Base-by-base conservation (phyloP, 805 yeast genomes). In the Starmerella scarabaei region DNA sequence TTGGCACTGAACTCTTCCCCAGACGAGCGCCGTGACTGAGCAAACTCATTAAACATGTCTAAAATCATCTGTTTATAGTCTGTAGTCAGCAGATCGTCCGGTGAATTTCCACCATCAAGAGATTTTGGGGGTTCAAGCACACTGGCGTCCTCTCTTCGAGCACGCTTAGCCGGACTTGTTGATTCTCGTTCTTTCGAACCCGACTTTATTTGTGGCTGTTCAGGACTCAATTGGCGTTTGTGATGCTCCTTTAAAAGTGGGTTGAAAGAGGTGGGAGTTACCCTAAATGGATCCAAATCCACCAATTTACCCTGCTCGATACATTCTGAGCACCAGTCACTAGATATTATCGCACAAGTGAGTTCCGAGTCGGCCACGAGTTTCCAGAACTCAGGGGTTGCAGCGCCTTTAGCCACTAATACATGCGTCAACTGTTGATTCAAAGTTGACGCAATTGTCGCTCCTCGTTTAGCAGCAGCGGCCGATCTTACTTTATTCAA, bases 1-100 rank as follows among this genome's bases (percentile, higher is more conserved):
- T 55, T 54, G 4, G 58, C 62, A 34, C 64, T 58, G 50, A 59
- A 69, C 20, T 52, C 53, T 18, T 66, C 66, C 3, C 67, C 65
- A 27, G 48, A 46, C 3, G 52, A 41, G 33, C 53, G 47, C 28
- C 66, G 62, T 14, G 60, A 50, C 6, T 50, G 38, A 20, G 59
- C 53, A 50, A 66, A 45, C 30, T 56, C 53, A 9, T 53, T 47
- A 24, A 68, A 58, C 4, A 53, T 43, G 3, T 53, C 51, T 9
- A 64, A 53, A 9, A 63, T 50, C 17, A 35, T 41, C 19, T 54
- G 52, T 38, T 68, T 67, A 5, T 30, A 20, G 35, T 33, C 18
- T 14, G 7, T n/a, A 23, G 26, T 23, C 9, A 7, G 7, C 7
- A 23, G 7, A 11, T 7, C 11, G 26, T 7, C 7, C 7, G 26